These are phyloP conservation scores for Trichoderma sp. DNA, from an alignment of 2,329 filamentous ascomycete species.

Conservation along the genomic window DNA sequence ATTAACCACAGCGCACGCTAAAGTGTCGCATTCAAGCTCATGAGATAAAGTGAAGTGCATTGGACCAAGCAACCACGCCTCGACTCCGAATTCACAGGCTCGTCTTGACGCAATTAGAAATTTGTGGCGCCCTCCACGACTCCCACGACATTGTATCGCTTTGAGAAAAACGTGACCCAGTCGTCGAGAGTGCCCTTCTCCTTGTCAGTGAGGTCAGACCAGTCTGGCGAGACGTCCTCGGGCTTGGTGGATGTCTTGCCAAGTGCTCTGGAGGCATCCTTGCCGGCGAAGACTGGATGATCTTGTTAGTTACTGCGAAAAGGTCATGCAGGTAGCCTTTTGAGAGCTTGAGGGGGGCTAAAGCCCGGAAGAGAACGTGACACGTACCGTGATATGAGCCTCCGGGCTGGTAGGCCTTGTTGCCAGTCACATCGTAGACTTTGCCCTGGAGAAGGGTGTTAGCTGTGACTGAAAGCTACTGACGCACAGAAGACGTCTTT, in stretches of 20 bases:
- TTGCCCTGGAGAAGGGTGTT: conserved; percentile 63
- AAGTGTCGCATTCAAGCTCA: background rate
- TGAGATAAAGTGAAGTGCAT: background rate
- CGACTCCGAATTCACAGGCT: background rate
- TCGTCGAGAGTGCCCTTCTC: conserved; percentile 84
- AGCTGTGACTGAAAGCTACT: background rate
- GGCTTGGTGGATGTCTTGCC: conserved; percentile 82
- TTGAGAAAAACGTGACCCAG: conserved; percentile 95
- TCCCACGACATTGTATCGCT: conserved; percentile 91
- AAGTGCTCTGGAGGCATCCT: conserved; percentile 91
- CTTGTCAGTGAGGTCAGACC: conserved; percentile 80
- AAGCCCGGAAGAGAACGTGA: background rate
- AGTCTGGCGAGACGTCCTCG: conserved; percentile 81
- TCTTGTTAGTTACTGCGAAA: background rate
- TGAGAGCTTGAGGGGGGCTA: too few relatives aligned
- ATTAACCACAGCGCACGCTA: background rate
- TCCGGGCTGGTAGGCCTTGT: conserved; percentile 79
- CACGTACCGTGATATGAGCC: conserved; percentile 81
- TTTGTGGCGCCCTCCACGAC: conserved; percentile 64
- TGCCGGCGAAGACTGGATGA: conserved; percentile 82
- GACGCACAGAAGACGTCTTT: too few relatives aligned
- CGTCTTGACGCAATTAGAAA: conserved; percentile 41
- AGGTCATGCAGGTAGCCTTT: background rate
- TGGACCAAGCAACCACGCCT: conserved; percentile 6
- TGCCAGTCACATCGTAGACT: conserved; percentile 91